Base-by-base conservation (phyloP, 1,284 basidiomycete species). In the Trametes hirsuta region DNA sequence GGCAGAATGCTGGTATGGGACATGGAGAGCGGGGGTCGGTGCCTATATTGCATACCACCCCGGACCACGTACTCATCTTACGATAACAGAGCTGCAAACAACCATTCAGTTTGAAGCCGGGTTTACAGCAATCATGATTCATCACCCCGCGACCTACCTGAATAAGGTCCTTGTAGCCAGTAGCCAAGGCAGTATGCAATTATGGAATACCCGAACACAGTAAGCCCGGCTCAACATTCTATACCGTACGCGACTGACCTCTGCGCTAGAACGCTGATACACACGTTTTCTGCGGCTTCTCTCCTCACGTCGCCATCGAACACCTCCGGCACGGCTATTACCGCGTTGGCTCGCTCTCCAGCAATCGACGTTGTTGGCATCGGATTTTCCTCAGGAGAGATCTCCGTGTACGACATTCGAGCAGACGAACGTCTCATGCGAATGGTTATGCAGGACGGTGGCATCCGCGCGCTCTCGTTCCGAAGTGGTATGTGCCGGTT, bases 131-230 rank as follows among this genome's bases (percentile, higher is more conserved):
- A 91, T 87, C 10, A 83, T 82, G 18, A 76, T 98, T 34, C 80
- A 98, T 6, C 97, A 99, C 74, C 97, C 97, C 0, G 90, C 95
- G 1, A 99, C 97, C 4, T 99, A 99, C 75, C 76, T 99, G 55
- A 98, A 99, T 81, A 99, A 99, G 77, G 82, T 99, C 1, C 80
- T 99, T 1, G 84, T 99, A 9, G 89, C 90, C 1, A 93, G 93
- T 65, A 84, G 80, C 58, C 83, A 95, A 72, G 97, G 97, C 10
- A 79, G 80, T 53, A 76, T 99, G 68, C 92, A 97, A 65, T 76
- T 99, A n/a, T 99, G 95, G 94, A 99, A 99, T 74, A 88, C 95
- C 62, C 83, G 87, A 11, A 90, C 94, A 6, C 84, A 86, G 91
- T 94, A 66, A 66, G 88, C 81, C 22, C n/a, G 4, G 21, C 25